Evolutionary conservation across 805 yeast species (phyloP), one percentile per base, ranked within the genome.

Genomic region (Starmera pachycereana): DNA sequence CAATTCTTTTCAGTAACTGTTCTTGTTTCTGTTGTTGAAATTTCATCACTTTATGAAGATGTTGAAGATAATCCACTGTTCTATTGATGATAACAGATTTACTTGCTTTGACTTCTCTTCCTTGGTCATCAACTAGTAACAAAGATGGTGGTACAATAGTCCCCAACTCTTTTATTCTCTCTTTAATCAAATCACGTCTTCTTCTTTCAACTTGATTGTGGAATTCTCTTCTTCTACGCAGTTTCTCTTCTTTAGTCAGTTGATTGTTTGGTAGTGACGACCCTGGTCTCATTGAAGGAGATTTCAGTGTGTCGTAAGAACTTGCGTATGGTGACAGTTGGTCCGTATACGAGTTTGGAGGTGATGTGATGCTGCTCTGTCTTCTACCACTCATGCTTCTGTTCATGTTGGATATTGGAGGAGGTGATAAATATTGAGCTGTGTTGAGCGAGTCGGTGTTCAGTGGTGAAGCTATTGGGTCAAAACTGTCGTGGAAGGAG

Each of bases 141-240:
- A 84, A 57, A 3, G 82, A 68, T 1, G 87, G 90, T 1, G 97
- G 97, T 1, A 89, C 83, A 37, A 89, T 66, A 19, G 72, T 61
- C 1, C 95, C 90, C 51, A 89, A 65, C 50, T 86, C 95, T 55
- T 82, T 81, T 45, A 89, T 88, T 51, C 85, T 78, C 53, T 84
- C 94, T 57, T 89, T 88, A 53, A 89, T 89, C 50, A 86, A 68
- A 58, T 90, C 97, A 46, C 97, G 71, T 54, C 97, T 72, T 50
- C 96, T 71, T 51, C 96, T 72, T 60, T 89, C 97, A 5, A 89
- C 97, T 1, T 95, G 96, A 56, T 89, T 89, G 59, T 89, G 97
- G 45, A 87, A 80, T 55, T 88, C 96, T 44, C 95, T 66, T 46
- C 96, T 71, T 46, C 95, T 71, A 44, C 77, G 74, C 40, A 83